These are phyloP conservation scores for Cytospora leucostoma DNA, from an alignment of 2,329 filamentous ascomycete genomes.

Conservation along the genomic window DNA sequence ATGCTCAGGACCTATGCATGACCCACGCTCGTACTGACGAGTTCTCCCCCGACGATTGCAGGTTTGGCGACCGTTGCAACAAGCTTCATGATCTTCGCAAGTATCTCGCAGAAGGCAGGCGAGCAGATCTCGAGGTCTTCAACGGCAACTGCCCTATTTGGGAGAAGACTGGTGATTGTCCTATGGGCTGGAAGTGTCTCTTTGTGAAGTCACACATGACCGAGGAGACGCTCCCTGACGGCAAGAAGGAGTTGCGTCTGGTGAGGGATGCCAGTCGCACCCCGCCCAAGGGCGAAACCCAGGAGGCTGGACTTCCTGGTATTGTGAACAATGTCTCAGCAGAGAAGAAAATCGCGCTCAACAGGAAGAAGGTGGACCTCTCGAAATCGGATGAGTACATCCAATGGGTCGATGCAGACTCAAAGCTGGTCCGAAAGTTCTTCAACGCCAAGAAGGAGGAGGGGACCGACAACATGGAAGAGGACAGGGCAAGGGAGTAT, in stretches of 20 bases:
- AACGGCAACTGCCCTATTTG: constrained; percentile 80
- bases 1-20: constrained; percentile 76
- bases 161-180: constrained; percentile 73
- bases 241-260: constrained; percentile 78
- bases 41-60: constrained; percentile 78
- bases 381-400: constrained; percentile 75
- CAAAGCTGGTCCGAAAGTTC: constrained; percentile 49
- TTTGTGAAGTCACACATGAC: constrained; percentile 85
- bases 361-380: constrained; percentile 69
- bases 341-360: constrained; percentile 72
- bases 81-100: constrained; percentile 81
- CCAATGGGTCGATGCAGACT: constrained; percentile 73
- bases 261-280: constrained; percentile 46
- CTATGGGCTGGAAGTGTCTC: constrained; percentile 90
- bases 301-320: constrained; percentile 55
- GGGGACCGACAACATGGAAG: constrained; percentile 36
- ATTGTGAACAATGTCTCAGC: constrained; percentile 74
- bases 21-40: constrained; percentile 72
- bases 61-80: constrained; percentile 78
- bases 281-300: constrained; percentile 35
- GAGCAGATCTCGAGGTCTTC: constrained; percentile 76
- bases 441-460: constrained; percentile 37
- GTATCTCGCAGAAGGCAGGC: constrained; percentile 81
- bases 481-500: constrained; percentile 61
- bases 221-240: constrained; percentile 76